phyloP scores from a whole-genome alignment of 345 rosid genomes.

The Murraya paniculata region DNA sequence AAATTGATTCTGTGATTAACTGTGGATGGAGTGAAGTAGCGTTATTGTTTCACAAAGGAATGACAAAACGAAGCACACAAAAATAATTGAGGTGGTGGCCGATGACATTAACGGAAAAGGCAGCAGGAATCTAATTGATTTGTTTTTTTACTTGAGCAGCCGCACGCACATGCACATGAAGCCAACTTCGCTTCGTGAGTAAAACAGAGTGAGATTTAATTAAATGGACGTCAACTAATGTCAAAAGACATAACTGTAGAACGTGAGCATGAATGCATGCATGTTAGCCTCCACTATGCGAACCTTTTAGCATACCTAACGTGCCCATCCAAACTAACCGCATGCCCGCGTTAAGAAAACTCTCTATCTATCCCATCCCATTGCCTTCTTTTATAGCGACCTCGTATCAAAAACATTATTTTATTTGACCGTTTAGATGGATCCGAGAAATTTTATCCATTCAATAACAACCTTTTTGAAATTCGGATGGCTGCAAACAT shows the following conservation, averaged over 20 bases:
- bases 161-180: conserved; percentile 16
- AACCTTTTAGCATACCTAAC: conserved; percentile 1
- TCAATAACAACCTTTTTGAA: too few species aligned
- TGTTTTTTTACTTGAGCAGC: not conserved
- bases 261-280: conserved; percentile 31
- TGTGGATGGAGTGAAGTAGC: not conserved
- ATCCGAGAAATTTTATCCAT: too few species aligned
- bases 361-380: conserved; percentile 4
- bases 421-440: too few species aligned
- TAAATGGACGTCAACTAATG: conserved; percentile 1
- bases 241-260: not conserved
- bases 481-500: too few species aligned
- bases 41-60: not conserved
- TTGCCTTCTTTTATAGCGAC: too few species aligned
- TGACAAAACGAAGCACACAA: not conserved
- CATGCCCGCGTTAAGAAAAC: conserved; percentile 19
- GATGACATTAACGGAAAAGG: not conserved
- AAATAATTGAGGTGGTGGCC: not conserved
- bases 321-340: conserved; percentile 28
- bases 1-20: not conserved
- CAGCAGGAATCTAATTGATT: not conserved
- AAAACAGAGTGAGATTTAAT: not conserved
- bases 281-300: conserved; percentile 50
- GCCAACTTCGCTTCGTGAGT: not conserved
- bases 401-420: too few species aligned